Conservation (phyloP, 495 filamentous ascomycete genomes). For the Podospora sp. region DNA sequence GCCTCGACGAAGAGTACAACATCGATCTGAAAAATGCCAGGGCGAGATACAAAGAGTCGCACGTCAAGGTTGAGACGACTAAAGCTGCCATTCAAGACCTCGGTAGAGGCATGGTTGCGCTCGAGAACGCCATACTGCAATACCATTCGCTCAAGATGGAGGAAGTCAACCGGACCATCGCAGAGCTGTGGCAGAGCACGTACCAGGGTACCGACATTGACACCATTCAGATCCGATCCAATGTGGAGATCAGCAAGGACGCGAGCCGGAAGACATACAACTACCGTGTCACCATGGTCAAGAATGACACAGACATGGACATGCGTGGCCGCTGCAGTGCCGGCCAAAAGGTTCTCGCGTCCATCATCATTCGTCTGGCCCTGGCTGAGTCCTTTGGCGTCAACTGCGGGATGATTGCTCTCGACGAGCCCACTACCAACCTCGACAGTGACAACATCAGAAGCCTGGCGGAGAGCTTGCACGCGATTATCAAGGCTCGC, state of each 20-base stretch:
- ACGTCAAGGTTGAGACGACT: slow-evolving; percentile 90
- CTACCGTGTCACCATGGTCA: slow-evolving; percentile 98
- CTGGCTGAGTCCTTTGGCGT: slow-evolving; percentile 96
- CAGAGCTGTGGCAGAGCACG: slow-evolving; percentile 93
- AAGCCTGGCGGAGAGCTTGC: slow-evolving; percentile 79
- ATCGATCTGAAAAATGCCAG: slow-evolving; percentile 84
- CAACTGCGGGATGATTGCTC: slow-evolving; percentile 94
- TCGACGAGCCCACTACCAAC: slow-evolving; percentile 98
- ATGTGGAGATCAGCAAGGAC: slow-evolving; percentile 62
- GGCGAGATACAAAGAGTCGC: slow-evolving; percentile 79
- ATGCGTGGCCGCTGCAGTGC: slow-evolving; percentile 98
- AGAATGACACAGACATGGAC: slow-evolving; percentile 96
- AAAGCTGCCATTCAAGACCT: slow-evolving; percentile 92
- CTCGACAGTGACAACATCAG: slow-evolving; percentile 93
- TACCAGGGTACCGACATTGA: slow-evolving; percentile 98
- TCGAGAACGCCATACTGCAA: slow-evolving; percentile 96
- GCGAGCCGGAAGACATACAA: slow-evolving; percentile 87
- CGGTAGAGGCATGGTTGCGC: slow-evolving; percentile 71
- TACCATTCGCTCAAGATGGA: slow-evolving; percentile 97
- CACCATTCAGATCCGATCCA: slow-evolving; percentile 90
- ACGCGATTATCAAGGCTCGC: slow-evolving; percentile 84
- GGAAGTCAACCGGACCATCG: slow-evolving; percentile 93
- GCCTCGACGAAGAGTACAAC: slow-evolving; percentile 74
- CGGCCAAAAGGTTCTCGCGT: slow-evolving; percentile 92
- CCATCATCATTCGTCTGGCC: slow-evolving; percentile 96